Evolutionary conservation across 106 monocot species (phyloP), one percentile per base, ranked within the genome.

Genomic region (Dioscorea dumetorum): DNA sequence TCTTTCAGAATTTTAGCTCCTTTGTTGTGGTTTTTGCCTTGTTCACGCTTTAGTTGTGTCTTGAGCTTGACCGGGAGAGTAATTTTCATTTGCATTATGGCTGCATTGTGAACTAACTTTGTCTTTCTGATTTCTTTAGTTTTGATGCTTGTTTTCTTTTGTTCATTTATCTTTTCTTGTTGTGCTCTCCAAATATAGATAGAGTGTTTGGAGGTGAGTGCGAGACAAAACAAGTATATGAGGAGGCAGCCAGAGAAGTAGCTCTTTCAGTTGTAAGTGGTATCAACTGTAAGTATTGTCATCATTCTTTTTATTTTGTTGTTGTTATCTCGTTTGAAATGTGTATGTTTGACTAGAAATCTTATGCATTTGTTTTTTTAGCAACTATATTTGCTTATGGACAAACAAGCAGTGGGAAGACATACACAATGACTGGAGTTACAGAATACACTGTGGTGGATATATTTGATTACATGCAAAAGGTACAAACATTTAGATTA

Each of bases 361-460:
- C 0, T 6, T 41, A 41, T 41, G 41, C 41, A 6, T 41, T 41
- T 41, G 41, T 6, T 41, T 41, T 41, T 41, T 41, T 83, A 99
- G 99, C 99, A 33, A 93, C 83, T 80, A 82, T 99, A 67, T 99
- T 99, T 73, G 99, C 99, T 5, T 99, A 99, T 73, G 99, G 99
- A 58, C 99, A 99, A 83, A 99, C 99, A 62, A 90, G 99, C 77
- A 99, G 99, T 76, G 99, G 99, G 65, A 99, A 99, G 74, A 99
- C 99, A 50, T 93, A 93, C 73, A 99, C 99, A n/a, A 99, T 99
- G 93, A 75, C 76, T 49, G 99, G 93, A 28, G 83, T 99, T 51
- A 99, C 99, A 2, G 90, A 93, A 63, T 79, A 85, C 73, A 78
- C 99, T 31, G 83, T 87, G 18, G 72, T 74, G 57, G 99, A 99